Evolutionary conservation across 306 rosid species (phyloP), one percentile per base, ranked within the genome.

Genomic region (Cucurbita moschata): DNA sequence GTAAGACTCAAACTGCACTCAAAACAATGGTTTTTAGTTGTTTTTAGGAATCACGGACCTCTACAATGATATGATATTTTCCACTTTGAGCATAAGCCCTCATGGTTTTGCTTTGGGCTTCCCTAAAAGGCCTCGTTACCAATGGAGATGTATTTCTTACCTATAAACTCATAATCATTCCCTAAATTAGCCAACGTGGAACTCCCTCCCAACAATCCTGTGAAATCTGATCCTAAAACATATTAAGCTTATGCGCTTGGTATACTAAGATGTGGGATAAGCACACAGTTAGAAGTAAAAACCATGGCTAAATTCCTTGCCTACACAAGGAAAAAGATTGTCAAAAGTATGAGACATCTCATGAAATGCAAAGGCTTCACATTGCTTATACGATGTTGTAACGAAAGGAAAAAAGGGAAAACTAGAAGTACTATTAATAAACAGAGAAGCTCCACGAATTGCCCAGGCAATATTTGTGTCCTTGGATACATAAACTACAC

Each of bases 401-500:
- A 69, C 58, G 44, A 15, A 69, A 49, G 58, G 19, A 51, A 14
- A 49, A 23, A 50, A 14, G 8, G 23, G 14, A 30, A 67, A 67
- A 67, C 73, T 67, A 67, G 4, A 15, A 69, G 74, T 49, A 47
- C 14, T 49, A 69, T 47, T 49, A 69, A 69, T 30, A 44, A 44
- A 69, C 58, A 30, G 6, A 49, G 44, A 69, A 49, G 74, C 74
- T 49, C 74, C 58, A 11, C 57, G 21, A 62, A 15, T 8, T 12
- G 69, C 69, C 38, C 16, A 38, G 47, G 69, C 39, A 62, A 69
- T 49, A 26, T 46, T 1, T 49, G 55, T 11, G 57, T 69, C 57
- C 58, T 69, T 58, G 23, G 38, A 72, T 39, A 55, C 44, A 72
- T 72, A 72, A 53, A 52, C 50, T 72, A 52, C 63, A 38, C 76